Evolutionary conservation across 345 rosid genomes (phyloP), one percentile per base, ranked within the genome.

Genomic region (Sisymbrium altissimum): DNA sequence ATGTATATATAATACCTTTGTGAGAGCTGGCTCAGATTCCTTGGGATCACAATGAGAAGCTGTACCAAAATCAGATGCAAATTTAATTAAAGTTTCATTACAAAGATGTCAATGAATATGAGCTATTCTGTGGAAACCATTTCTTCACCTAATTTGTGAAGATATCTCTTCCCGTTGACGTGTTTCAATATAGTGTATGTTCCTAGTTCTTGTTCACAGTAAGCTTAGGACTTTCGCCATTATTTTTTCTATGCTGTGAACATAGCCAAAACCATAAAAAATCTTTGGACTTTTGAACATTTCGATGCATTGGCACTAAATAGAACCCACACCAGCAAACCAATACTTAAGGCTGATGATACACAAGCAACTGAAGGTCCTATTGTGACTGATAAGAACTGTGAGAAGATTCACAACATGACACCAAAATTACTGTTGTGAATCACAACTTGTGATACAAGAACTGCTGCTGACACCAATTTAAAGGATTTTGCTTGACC

Each of bases 351-450:
- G 25, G 25, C 25, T 23, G 25, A 23, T 46, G 99, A 90, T 77
- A 90, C 97, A 3, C 78, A 92, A 36, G 97, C 94, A 48, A 92
- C 98, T 10, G 97, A 86, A 78, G 99, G 98, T 18, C 92, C 97
- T 50, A 95, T 95, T n/a, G 99, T 92, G 43, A 87, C 96, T 70
- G 99, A 95, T 77, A 91, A 95, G 84, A 95, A 95, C 68, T 95
- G 98, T 61, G 99, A 95, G 84, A 95, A 92, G 77, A 95, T 95
- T 76, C 99, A 92, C 74, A 95, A 95, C 79, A 90, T 92, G n/a
- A n/a, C n/a, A n/a, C n/a, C n/a, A n/a, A n/a, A n/a, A n/a, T 53
- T 92, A 90, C 52, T 92, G 98, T 71, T 95, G 98, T 80, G 99
- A n/a, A n/a, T n/a, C n/a, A n/a, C n/a, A n/a, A n/a, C n/a, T n/a